These are phyloP conservation scores for Talaromyces sp. DNA, from an alignment of 2,329 filamentous ascomycete genomes.

Conservation along the genomic window DNA sequence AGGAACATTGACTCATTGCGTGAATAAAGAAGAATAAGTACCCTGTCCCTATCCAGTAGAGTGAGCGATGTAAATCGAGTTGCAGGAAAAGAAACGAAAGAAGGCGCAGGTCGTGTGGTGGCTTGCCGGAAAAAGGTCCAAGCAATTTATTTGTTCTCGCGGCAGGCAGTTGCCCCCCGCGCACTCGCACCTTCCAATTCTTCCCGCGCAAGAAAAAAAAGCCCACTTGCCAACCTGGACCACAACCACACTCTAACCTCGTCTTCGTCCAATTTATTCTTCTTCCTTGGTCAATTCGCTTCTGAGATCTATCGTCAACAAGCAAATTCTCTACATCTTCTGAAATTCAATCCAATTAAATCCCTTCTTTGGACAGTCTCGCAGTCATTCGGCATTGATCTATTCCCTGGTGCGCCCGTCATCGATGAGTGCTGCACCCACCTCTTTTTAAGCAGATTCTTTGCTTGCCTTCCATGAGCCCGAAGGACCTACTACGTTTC, in stretches of 20 bases:
- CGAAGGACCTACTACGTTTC: constrained; percentile 84
- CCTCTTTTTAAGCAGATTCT: constrained; percentile 33
- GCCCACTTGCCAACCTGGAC: constrained; percentile 4
- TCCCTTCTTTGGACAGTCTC: neutral
- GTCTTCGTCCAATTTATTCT: constrained; percentile 4
- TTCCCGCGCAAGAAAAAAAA: constrained; percentile 10
- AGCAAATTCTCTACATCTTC: neutral
- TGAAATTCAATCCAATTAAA: too few relatives aligned
- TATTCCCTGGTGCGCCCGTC: constrained; percentile 24
- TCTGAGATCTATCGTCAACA: neutral
- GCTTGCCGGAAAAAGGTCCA: constrained; percentile 8
- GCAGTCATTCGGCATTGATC: constrained; percentile 11
- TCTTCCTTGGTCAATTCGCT: neutral
- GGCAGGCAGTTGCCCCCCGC: neutral
- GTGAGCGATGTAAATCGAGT: too few relatives aligned
- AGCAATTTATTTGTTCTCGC: neutral
- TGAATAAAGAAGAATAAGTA: neutral
- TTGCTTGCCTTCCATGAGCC: constrained; percentile 71
- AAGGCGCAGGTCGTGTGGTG: constrained; percentile 8
- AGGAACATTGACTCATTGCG: neutral
- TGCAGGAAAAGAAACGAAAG: neutral
- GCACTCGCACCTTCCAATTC: neutral
- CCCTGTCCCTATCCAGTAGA: too few relatives aligned
- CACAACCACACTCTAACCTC: neutral
- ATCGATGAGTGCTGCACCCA: constrained; percentile 34